Percentiles rank a stretch among this genome's conserved stretches.
Conservation (phyloP, 2,329 filamentous ascomycete genomes). For the Sclerotinia borealis region DNA sequence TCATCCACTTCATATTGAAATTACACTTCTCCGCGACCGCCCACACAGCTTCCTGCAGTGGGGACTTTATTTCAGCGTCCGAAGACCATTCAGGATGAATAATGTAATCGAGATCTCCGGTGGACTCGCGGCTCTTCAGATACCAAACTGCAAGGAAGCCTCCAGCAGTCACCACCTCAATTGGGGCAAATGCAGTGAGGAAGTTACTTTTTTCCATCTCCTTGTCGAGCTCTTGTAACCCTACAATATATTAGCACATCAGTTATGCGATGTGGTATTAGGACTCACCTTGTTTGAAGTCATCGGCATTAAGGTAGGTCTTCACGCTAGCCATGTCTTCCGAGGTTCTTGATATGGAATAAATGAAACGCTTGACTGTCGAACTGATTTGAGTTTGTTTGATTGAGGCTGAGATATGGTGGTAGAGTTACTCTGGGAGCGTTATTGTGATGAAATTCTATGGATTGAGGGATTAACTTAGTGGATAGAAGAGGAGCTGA, state of each 20-base stretch:
- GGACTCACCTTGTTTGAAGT: background rate
- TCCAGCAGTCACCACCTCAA: background rate
- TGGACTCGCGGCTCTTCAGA: background rate
- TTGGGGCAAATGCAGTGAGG: background rate
- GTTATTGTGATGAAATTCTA: no score
- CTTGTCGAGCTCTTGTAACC: background rate
- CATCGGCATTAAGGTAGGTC: background rate
- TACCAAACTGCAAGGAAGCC: background rate
- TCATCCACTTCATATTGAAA: background rate
- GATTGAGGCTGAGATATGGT: no score
- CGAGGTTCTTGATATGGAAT: no score
- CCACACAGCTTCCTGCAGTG: background rate
- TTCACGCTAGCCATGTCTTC: background rate
- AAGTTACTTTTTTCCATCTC: background rate
- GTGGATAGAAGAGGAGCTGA: no score
- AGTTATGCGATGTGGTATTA: no score
- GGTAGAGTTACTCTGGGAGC: no score
- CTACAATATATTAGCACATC: background rate
- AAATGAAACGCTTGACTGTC: no score
- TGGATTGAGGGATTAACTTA: no score
- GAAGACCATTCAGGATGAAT: background rate
- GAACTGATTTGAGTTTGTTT: no score
- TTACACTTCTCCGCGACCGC: background rate
- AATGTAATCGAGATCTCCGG: background rate
- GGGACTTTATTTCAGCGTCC: background rate